Percentiles rank a stretch among this genome's conserved stretches.
Conservation (phyloP, 176 grass and related monocot genomes). For the Ensete glaucum region DNA sequence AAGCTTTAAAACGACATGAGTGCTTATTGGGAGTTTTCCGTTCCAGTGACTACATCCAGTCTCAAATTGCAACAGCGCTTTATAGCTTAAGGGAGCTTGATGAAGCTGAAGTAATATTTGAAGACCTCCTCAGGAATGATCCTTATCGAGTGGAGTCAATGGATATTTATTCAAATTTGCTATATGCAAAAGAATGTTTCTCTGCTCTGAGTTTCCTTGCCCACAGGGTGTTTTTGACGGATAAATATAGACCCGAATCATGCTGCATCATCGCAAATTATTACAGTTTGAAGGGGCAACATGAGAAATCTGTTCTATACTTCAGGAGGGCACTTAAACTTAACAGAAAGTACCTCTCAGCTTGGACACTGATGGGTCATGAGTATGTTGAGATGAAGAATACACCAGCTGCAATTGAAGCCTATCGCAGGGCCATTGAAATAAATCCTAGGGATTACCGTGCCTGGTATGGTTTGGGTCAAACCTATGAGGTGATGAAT, state of each 20-base stretch:
- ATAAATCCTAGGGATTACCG: conserved; percentile 95
- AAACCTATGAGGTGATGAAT: conserved; percentile 98
- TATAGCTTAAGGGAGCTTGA: conserved; percentile 93
- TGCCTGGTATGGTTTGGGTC: conserved; percentile 97
- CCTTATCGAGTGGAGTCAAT: conserved; percentile 93
- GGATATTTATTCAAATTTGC: conserved; percentile 90
- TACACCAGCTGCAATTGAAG: conserved; percentile 92
- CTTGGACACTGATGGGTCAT: conserved; percentile 99
- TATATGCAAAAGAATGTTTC: conserved; percentile 93
- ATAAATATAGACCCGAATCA: conserved; percentile 89
- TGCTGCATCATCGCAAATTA: conserved; percentile 99
- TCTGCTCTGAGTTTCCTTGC: conserved; percentile 89
- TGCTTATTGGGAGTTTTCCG: conserved; percentile 54
- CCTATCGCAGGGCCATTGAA: conserved; percentile 87
- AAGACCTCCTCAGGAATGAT: conserved; percentile 90
- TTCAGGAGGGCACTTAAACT: conserved; percentile 86
- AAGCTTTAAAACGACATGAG: conserved; percentile 82
- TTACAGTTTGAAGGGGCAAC: conserved; percentile 94
- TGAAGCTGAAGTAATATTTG: conserved; percentile 92
- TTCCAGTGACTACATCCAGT: conserved; percentile 81
- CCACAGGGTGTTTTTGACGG: conserved; percentile 93
- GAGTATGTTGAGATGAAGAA: conserved; percentile 99
- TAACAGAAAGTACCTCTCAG: conserved; percentile 90
- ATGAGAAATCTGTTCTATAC: conserved; percentile 90
- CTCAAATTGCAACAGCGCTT: conserved; percentile 88